Conservation (phyloP, 2,329 filamentous ascomycete species). For the Aspergillus calidoustus region DNA sequence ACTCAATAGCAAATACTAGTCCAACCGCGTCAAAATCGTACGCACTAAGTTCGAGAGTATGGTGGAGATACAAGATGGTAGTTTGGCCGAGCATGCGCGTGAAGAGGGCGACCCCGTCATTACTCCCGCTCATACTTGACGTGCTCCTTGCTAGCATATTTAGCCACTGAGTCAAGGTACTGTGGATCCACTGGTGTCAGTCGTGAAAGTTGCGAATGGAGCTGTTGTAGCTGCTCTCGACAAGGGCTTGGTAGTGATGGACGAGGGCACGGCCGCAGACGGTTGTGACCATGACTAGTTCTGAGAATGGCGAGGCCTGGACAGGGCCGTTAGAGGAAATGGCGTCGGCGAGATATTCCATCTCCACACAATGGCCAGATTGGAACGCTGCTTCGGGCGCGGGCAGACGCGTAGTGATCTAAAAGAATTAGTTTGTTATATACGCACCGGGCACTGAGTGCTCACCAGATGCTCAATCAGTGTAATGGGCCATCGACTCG, state of each 20-base stretch:
- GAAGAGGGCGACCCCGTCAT: neutral
- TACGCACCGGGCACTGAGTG: too few species aligned
- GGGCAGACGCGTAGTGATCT: constrained; percentile 8
- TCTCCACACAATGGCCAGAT: neutral
- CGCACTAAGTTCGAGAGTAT: neutral
- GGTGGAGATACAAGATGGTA: neutral
- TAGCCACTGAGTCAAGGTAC: neutral
- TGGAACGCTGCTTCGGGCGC: constrained; percentile 6
- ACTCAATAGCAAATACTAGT: neutral
- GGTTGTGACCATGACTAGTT: constrained; percentile 31
- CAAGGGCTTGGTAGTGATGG: constrained; percentile 5
- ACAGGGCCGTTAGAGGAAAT: neutral
- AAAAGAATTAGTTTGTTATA: neutral
- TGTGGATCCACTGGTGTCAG: constrained; percentile 10
- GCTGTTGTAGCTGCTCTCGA: neutral
- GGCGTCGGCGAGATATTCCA: constrained; percentile 10
- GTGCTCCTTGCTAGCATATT: neutral
- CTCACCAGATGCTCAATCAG: constrained; percentile 32
- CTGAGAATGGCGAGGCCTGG: constrained; percentile 25
- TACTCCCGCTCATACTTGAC: neutral
- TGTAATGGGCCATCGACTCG: constrained; percentile 32
- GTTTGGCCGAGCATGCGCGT: neutral
- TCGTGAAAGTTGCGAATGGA: neutral
- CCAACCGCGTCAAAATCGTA: neutral
- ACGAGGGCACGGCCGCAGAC: constrained; percentile 16